Base-by-base conservation (phyloP, 2,329 filamentous ascomycete species). In the Colletotrichum camelliae region DNA sequence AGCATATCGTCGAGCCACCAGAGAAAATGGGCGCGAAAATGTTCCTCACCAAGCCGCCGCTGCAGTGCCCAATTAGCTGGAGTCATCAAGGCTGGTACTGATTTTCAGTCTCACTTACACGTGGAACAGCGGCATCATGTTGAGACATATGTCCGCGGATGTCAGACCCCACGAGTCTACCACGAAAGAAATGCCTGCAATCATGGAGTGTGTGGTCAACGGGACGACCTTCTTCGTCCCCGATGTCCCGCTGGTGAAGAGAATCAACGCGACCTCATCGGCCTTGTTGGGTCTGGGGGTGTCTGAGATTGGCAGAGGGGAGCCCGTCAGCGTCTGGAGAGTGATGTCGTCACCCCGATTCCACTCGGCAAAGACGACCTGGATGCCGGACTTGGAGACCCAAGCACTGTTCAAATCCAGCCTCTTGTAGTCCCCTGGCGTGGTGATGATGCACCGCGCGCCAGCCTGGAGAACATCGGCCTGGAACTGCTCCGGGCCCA, bases 61-160 rank as follows among this genome's bases (percentile, higher is more conserved):
- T 88, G 55, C 21, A 71, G 33, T 48, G n/a, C 43, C 7, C 13
- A 3, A 58, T 78, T 62, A 78, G 74, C 18, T 52, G 39, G 62
- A 1, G 15, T 13, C 35, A 27, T 27, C 4, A 4, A 27, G 24
- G 24, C 24, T 27, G 24, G 24, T 4, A 27, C 3, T 27, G 24
- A 4, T 27, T 27, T 27, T 27, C 64, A 4, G 70, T 33, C 7
- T 7, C 66, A 85, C 87, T 83, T 84, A 89, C 86, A 90, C 84
- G 80, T 91, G 89, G 80, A 90, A 89, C 7, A 92, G 81, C 0
- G 90, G 89, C 89, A 91, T 91, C 87, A 91, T 90, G 79, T 91
- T 91, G 29, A 91, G 80, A 79, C 89, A 91, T 1, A 87, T 84
- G 77, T 91, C 89, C 2, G 81, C 79, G 3, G 83, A 79, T 2